A percentile compares a stretch with the other conserved stretches of the same genome.
Conservation (phyloP, 2,329 filamentous ascomycete species). For the Diaporthe nobilis region DNA sequence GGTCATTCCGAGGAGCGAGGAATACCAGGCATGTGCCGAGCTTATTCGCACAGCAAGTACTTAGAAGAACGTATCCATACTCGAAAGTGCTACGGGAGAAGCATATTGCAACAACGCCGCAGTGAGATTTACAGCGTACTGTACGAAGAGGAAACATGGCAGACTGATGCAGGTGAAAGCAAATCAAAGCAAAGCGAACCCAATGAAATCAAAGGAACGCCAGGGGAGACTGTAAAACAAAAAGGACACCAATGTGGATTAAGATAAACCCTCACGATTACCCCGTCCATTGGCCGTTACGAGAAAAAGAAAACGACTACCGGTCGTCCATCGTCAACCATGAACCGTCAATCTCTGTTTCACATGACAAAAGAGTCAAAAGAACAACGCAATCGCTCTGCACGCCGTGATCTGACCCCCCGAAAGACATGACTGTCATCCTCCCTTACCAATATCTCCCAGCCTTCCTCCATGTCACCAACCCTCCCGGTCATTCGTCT, state of each 20-base stretch:
- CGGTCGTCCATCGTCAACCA: conserved; percentile 40
- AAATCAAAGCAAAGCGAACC: background rate
- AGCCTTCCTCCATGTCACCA: background rate
- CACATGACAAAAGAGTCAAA: conserved; percentile 30
- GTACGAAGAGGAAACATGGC: background rate
- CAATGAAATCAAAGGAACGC: background rate
- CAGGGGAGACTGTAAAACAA: background rate
- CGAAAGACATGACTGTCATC: conserved; percentile 12
- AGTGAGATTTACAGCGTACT: background rate
- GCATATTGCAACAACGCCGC: conserved; percentile 1
- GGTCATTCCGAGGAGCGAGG: background rate
- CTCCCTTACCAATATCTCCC: conserved; percentile 23
- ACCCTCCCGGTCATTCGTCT: conserved; percentile 16
- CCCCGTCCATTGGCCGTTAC: conserved; percentile 33
- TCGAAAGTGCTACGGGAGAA: background rate
- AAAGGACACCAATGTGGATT: conserved; percentile 46
- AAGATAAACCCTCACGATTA: conserved; percentile 33
- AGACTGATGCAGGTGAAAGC: conserved; percentile 10
- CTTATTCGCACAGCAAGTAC: background rate
- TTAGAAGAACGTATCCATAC: background rate
- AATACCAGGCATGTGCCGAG: background rate
- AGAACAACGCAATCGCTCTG: conserved; percentile 39
- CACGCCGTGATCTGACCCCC: conserved; percentile 38
- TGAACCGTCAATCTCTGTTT: conserved; percentile 37
- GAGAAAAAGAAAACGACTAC: conserved; percentile 33